phyloP scores from a whole-genome alignment of 352 stramenopile genomes.

The Phytopythium kandeliae region DNA sequence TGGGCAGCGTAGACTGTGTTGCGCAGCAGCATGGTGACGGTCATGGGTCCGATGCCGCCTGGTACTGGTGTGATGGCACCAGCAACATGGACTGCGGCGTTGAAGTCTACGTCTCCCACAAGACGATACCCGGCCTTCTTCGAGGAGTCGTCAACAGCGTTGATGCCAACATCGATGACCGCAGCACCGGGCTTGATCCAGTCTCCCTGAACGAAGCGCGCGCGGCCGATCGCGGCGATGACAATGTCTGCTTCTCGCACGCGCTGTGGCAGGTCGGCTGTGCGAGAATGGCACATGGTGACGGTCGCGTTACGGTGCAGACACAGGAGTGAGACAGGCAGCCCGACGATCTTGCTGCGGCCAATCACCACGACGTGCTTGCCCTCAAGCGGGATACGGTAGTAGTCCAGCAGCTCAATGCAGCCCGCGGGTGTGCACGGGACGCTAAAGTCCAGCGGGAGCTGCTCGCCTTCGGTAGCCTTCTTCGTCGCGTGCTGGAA shows the following conservation, averaged over 20 bases:
- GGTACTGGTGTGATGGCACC: conserved; percentile 97
- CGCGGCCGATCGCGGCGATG: conserved; percentile 93
- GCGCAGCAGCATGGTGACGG: conserved; percentile 90
- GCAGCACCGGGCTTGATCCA: conserved; percentile 97
- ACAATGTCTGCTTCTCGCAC: conserved; percentile 94
- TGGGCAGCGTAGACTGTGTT: conserved; percentile 69
- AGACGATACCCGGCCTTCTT: conserved; percentile 89
- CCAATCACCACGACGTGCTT: conserved; percentile 97
- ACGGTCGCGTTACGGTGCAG: conserved; percentile 96
- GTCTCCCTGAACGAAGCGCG: conserved; percentile 90
- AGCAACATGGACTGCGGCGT: conserved; percentile 73
- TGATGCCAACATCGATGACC: conserved; percentile 99
- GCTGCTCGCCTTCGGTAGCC: conserved; percentile 20
- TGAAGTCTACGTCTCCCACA: conserved; percentile 97
- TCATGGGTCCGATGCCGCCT: conserved; percentile 97
- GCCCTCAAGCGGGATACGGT: conserved; percentile 87
- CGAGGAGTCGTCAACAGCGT: conserved; percentile 87
- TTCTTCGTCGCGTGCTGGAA: conserved; percentile 66
- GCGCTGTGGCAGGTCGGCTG: conserved; percentile 72
- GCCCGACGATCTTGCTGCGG: conserved; percentile 96
- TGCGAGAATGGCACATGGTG: conserved; percentile 97
- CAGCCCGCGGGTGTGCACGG: conserved; percentile 97
- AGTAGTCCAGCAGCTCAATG: conserved; percentile 92
- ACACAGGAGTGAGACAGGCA: conserved; percentile 95
- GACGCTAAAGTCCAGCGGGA: conserved; percentile 73